Percentiles rank a stretch among this genome's conserved stretches.
These are phyloP conservation scores for Penicillium waksmanii DNA, from an alignment of 495 filamentous ascomycete genomes.

Conservation along the genomic window DNA sequence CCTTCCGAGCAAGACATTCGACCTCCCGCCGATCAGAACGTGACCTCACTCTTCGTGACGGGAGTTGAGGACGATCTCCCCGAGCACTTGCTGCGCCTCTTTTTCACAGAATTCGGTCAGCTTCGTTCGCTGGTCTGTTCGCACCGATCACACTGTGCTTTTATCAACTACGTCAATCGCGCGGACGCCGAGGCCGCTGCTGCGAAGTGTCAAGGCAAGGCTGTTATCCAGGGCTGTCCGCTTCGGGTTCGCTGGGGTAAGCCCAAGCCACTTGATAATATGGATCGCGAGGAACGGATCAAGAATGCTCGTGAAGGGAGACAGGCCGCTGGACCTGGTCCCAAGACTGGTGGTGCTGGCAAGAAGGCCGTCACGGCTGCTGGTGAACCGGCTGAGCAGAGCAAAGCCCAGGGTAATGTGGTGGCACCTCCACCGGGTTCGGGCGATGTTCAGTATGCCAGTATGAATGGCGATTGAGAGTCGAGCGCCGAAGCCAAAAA, in stretches of 20 bases:
- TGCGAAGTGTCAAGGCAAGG: slow-evolving; percentile 81
- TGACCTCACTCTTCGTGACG: slow-evolving; percentile 91
- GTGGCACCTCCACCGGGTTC: slow-evolving; percentile 84
- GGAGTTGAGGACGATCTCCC: slow-evolving; percentile 96
- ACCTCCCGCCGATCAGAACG: slow-evolving; percentile 79
- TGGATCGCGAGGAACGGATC: slow-evolving; percentile 81
- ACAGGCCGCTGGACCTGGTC: slow-evolving; percentile 46
- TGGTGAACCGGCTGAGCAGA: slow-evolving; percentile 33
- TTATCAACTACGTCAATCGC: slow-evolving; percentile 87
- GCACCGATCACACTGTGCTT: slow-evolving; percentile 95
- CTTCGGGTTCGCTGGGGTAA: slow-evolving; percentile 88
- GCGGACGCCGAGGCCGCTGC: slow-evolving; percentile 84
- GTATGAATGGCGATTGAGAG: slow-evolving; percentile 69
- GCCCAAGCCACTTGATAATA: slow-evolving; percentile 85
- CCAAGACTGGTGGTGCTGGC: slow-evolving; percentile 34
- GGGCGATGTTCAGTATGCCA: slow-evolving; percentile 81
- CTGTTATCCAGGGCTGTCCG: slow-evolving; percentile 81
- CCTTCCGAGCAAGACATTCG: slow-evolving; percentile 79
- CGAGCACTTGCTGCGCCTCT: slow-evolving; percentile 85
- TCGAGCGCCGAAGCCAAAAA: neutral
- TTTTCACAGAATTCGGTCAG: slow-evolving; percentile 85
- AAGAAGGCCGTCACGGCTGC: slow-evolving; percentile 40
- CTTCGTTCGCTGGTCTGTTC: slow-evolving; percentile 91
- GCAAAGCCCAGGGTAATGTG: slow-evolving; percentile 50
- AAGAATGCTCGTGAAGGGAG: slow-evolving; percentile 75